Base-by-base conservation (phyloP, 805 yeast genomes). In the Candida corydali region DNA sequence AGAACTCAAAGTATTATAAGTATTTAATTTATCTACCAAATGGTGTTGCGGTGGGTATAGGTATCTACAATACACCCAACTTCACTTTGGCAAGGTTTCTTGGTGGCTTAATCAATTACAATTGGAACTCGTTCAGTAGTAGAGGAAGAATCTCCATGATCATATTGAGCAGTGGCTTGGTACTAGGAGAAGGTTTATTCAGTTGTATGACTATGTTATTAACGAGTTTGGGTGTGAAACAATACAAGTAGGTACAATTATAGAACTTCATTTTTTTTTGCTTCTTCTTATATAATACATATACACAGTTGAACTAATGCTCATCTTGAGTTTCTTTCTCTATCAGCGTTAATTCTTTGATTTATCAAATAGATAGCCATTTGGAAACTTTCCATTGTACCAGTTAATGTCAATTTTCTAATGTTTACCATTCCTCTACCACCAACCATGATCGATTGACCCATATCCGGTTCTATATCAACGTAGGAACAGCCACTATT, bases 31-130 rank as follows among this genome's bases (percentile, higher is more conserved):
- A 73, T 62, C 61, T 91, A 18, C 98, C 98, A 1, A 81, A 87
- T 16, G 98, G 98, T 9, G 94, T 93, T 18, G 97, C 98, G 2
- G 96, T 89, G 12, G 98, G 98, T 1, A 84, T 91, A 35, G 98
- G 98, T 12, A 87, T 91, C 43, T 93, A 91, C 59, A 93, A 93
- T 56, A 73, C 89, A 0, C 98, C 98, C 3, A 81, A 87, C 32
- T 93, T 91, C 61, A 93, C 98, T 0, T 66, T 91, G 31, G 98
- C 98, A 1, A 70, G 98, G 49, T 91, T 93, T 54, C 43, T 87
- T 16, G 98, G 98, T 8, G 98, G 98, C 2, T 47, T 84, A 3
- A 51, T 78, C 23, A 75, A 88, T 1, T 73, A 74, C 51, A 43
- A 63, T 45, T 78, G 89, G 87, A 44, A 77, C 40, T 52, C 31